phyloP scores from a whole-genome alignment of 2,329 filamentous ascomycete genomes.

The Pseudopyricularia cyperi region DNA sequence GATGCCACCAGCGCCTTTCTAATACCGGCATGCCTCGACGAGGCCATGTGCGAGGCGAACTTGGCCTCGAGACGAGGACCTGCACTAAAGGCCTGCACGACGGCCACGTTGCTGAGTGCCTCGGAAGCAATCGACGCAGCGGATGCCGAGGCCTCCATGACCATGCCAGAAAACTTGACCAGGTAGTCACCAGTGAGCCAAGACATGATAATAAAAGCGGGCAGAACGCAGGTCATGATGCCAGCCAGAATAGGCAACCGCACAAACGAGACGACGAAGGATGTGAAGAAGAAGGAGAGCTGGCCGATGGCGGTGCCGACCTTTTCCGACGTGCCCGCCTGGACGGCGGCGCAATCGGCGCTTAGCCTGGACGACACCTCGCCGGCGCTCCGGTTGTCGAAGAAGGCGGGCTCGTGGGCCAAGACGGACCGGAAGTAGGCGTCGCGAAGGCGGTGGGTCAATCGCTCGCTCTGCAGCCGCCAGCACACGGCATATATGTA shows the following conservation, averaged over 20 bases:
- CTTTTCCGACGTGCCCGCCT: constrained; percentile 57
- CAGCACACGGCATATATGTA: constrained; percentile 53
- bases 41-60: constrained; percentile 38
- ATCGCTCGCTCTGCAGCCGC: constrained; percentile 49
- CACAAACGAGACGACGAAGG: constrained; percentile 55
- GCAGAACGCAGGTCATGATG: constrained; percentile 50
- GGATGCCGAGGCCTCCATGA: constrained; percentile 39
- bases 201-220: constrained; percentile 48
- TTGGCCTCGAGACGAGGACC: constrained; percentile 44
- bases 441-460: constrained; percentile 49
- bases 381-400: constrained; percentile 48
- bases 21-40: constrained; percentile 36
- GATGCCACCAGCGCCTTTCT: constrained; percentile 45
- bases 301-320: constrained; percentile 51
- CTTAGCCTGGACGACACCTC: constrained; percentile 52
- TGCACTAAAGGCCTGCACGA: constrained; percentile 53
- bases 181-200: constrained; percentile 40
- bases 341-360: constrained; percentile 52
- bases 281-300: constrained; percentile 52
- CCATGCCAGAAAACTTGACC: constrained; percentile 33
- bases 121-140: constrained; percentile 52
- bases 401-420: constrained; percentile 48
- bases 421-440: constrained; percentile 45
- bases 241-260: constrained; percentile 48
- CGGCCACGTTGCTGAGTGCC: constrained; percentile 42